Percentiles rank a stretch among this genome's conserved stretches.
Conservation (phyloP, 2,329 filamentous ascomycete genomes). For the Akanthomyces lecanii region DNA sequence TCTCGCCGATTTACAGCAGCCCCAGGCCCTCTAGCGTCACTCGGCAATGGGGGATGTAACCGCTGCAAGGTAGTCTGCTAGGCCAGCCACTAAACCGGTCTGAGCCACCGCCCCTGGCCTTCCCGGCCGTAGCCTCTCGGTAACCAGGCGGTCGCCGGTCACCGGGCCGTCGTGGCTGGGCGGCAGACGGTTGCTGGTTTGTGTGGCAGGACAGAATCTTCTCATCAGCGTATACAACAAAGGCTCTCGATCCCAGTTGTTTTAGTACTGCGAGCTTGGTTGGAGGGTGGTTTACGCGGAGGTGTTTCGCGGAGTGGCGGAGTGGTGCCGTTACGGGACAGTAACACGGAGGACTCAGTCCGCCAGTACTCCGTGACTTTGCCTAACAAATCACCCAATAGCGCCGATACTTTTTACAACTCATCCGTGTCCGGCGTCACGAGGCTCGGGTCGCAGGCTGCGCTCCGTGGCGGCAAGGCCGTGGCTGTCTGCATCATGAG, state of each 20-base stretch:
- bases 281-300: too few species aligned
- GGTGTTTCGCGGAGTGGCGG: too few species aligned
- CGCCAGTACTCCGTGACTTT: too few species aligned
- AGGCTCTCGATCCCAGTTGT: too few species aligned
- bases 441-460: constrained; percentile 15
- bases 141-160: neutral
- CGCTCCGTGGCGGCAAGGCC: constrained; percentile 7
- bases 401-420: constrained; percentile 4
- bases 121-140: neutral
- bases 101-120: neutral
- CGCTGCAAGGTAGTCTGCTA: neutral
- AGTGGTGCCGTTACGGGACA: too few species aligned
- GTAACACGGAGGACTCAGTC: too few species aligned
- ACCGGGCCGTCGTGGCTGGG: neutral
- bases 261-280: too few species aligned
- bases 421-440: constrained; percentile 23
- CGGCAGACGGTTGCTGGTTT: too few species aligned
- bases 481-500: neutral
- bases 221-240: too few species aligned
- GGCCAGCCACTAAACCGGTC: neutral
- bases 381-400: too few species aligned
- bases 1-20: neutral
- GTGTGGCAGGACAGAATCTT: too few species aligned
- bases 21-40: neutral
- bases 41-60: neutral